A percentile compares a stretch with the other conserved stretches of the same genome.
These are phyloP conservation scores for Picea glauca DNA, from an alignment of 75 land plant species.

Conservation along the genomic window DNA sequence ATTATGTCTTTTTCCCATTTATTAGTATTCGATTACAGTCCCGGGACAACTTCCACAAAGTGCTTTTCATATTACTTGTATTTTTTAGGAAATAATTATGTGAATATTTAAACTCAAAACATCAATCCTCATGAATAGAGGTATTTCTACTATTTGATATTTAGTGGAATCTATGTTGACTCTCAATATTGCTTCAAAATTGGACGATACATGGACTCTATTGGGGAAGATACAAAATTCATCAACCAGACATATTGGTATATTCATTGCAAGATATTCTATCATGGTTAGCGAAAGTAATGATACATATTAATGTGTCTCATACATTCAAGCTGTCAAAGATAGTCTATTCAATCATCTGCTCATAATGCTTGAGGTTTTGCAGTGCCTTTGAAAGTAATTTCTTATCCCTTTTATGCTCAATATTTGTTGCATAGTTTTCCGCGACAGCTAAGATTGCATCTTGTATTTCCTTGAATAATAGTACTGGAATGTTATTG, in stretches of 20 bases:
- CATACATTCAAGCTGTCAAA: constrained; percentile 56
- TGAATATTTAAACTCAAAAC: neutral
- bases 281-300: constrained; percentile 61
- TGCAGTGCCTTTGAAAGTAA: too few relatives aligned
- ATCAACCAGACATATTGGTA: constrained; percentile 49
- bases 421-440: too few relatives aligned
- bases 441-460: too few relatives aligned
- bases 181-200: constrained; percentile 42
- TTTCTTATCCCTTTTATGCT: too few relatives aligned
- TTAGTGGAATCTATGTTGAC: neutral
- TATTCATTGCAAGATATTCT: constrained; percentile 65
- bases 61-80: neutral
- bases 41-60: neutral
- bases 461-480: too few relatives aligned
- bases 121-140: neutral
- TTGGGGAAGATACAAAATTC: constrained; percentile 83
- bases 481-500: too few relatives aligned
- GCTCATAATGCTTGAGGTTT: too few relatives aligned
- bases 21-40: neutral
- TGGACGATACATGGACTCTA: constrained; percentile 91
- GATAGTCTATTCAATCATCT: constrained; percentile 20
- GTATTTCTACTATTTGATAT: neutral
- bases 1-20: neutral
- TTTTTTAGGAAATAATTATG: neutral
- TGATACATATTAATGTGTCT: constrained; percentile 60